These are phyloP conservation scores for Stentor roeselii DNA, from an alignment of 73 alveolate species.

Conservation along the genomic window DNA sequence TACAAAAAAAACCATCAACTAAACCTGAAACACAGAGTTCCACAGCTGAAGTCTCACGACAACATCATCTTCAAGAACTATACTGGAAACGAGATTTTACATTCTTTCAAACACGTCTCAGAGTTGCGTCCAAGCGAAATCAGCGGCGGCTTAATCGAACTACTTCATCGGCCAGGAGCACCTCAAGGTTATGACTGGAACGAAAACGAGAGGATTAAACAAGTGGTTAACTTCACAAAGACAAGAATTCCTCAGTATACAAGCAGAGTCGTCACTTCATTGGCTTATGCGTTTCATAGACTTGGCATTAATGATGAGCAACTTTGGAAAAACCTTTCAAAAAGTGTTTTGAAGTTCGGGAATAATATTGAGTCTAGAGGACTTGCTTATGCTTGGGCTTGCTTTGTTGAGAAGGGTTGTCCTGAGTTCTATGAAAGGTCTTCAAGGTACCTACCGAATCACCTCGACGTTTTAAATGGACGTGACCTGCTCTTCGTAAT, in stretches of 20 bases:
- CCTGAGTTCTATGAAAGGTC: neutral
- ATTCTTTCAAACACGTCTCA: neutral
- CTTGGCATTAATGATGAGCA: neutral
- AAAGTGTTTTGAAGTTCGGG: neutral
- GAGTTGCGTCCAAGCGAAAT: neutral
- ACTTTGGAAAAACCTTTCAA: neutral
- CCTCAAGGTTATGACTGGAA: conserved; percentile 24
- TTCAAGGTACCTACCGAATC: neutral
- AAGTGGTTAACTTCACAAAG: neutral
- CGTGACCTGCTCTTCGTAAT: neutral
- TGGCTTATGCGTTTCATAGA: neutral
- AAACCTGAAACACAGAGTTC: neutral
- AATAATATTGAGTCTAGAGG: neutral
- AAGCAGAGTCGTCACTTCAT: conserved; percentile 8
- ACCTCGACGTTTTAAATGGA: neutral
- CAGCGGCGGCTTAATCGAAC: neutral
- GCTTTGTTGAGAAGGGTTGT: neutral
- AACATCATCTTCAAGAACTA: neutral
- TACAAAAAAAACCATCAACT: neutral
- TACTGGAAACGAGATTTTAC: conserved; percentile 19
- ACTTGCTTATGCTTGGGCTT: neutral
- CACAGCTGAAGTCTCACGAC: neutral
- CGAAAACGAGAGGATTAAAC: neutral
- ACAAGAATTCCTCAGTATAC: neutral
- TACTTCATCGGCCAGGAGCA: neutral